Percentiles rank a stretch among this genome's conserved stretches.
Evolutionary conservation across 495 filamentous ascomycete genomes (phyloP).

Genomic region (Umbilicaria muhlenbergii): DNA sequence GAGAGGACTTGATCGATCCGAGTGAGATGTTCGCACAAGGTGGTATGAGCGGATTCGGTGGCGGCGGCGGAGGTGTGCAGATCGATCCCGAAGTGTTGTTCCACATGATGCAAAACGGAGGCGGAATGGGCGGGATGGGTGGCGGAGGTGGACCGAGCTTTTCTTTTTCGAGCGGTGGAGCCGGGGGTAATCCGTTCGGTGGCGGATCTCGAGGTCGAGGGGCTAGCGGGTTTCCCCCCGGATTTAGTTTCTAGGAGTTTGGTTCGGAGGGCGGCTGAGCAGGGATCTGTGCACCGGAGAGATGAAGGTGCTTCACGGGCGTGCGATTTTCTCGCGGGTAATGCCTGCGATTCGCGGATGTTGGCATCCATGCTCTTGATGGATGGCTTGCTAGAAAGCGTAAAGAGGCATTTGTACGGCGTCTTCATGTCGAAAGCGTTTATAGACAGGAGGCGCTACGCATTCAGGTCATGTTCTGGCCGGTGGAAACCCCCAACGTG

Average conservation of each 20-base stretch:
- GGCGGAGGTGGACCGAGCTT: slow-evolving; percentile 28
- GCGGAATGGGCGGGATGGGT: slow-evolving; percentile 23
- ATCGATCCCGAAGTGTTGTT: slow-evolving; percentile 40
- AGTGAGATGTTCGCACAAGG: slow-evolving; percentile 70
- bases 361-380: too few species aligned
- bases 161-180: slow-evolving; percentile 10
- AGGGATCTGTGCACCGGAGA: too few species aligned
- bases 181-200: slow-evolving; percentile 9
- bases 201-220: slow-evolving; percentile 2
- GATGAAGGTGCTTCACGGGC: too few species aligned
- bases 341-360: too few species aligned
- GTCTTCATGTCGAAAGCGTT: too few species aligned
- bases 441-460: too few species aligned
- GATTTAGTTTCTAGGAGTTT: slow-evolving; percentile 4
- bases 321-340: too few species aligned
- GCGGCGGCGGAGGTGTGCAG: slow-evolving; percentile 33
- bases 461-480: too few species aligned
- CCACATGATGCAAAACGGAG: slow-evolving; percentile 38
- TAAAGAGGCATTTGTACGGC: too few species aligned
- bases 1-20: slow-evolving; percentile 79
- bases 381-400: too few species aligned
- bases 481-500: too few species aligned
- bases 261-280: too few species aligned
- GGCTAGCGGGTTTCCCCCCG: slow-evolving; percentile 9
- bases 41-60: slow-evolving; percentile 41